Percentiles rank a stretch among this genome's conserved stretches.
phyloP scores from a whole-genome alignment of 768 basidiomycete genomes.

The Porpolomopsis calyptriformis region DNA sequence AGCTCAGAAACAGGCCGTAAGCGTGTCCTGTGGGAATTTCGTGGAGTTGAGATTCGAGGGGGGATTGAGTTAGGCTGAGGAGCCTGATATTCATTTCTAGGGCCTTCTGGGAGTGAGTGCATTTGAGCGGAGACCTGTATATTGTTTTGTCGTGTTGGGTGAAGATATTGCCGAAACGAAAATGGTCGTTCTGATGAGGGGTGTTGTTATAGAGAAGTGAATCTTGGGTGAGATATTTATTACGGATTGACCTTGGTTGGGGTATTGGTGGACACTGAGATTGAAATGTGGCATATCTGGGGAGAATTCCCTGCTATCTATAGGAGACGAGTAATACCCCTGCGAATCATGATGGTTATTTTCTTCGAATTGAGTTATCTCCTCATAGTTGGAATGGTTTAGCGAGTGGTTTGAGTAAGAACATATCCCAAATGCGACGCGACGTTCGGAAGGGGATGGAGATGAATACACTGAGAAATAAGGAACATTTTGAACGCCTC shows the following conservation, averaged over 20 bases:
- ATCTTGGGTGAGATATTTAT: too few species aligned
- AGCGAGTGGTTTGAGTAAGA: neutral
- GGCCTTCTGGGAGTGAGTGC: neutral
- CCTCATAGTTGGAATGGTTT: conserved; percentile 1
- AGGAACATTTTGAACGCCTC: neutral
- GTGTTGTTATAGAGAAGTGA: too few species aligned
- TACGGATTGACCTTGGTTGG: too few species aligned
- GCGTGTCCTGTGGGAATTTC: conserved; percentile 34
- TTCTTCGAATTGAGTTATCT: conserved; percentile 9
- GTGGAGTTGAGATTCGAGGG: conserved; percentile 19
- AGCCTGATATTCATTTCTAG: neutral
- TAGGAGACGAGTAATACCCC: neutral
- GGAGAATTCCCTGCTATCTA: neutral
- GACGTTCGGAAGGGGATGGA: conserved; percentile 25
- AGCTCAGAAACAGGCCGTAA: conserved; percentile 66
- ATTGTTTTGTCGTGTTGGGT: too few species aligned
- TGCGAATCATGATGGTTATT: neutral
- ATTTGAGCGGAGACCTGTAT: too few species aligned
- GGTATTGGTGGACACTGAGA: too few species aligned
- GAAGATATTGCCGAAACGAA: too few species aligned
- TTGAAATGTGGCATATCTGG: neutral
- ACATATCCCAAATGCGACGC: neutral
- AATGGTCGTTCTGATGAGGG: too few species aligned
- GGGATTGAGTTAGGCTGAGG: neutral
- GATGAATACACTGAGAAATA: conserved; percentile 20